A percentile compares a stretch with the other conserved stretches of the same genome.
phyloP scores from a whole-genome alignment of 2,329 filamentous ascomycete species.

The Orbilia javanica region DNA sequence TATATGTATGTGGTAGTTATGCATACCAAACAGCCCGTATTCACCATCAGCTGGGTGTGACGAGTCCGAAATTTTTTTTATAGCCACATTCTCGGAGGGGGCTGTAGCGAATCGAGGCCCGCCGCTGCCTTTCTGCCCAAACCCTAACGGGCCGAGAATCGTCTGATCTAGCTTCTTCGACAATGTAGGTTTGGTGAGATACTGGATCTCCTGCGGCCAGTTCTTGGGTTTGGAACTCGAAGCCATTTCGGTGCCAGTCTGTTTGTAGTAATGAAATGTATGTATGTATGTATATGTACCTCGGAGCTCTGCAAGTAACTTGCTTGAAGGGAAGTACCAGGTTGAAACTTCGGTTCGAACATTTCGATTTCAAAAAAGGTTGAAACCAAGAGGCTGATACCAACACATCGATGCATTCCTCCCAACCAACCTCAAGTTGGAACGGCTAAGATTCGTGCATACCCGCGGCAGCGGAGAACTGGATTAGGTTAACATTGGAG shows the following conservation, averaged over 20 bases:
- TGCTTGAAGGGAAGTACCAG: constrained; percentile 3
- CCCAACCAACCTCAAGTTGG: constrained; percentile 10
- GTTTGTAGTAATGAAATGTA: too few relatives aligned
- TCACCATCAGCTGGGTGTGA: constrained; percentile 50
- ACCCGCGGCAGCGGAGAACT: constrained; percentile 8
- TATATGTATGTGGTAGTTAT: neutral
- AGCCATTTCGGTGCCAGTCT: constrained; percentile 39
- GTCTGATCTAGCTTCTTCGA: constrained; percentile 44
- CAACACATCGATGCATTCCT: constrained; percentile 27
- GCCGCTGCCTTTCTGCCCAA: constrained; percentile 12
- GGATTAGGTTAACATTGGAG: constrained; percentile 11
- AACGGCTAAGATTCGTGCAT: constrained; percentile 17
- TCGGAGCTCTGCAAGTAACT: constrained; percentile 17
- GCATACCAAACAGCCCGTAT: constrained; percentile 57
- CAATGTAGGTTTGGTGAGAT: constrained; percentile 49
- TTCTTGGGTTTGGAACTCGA: constrained; percentile 49
- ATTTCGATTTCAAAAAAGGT: neutral
- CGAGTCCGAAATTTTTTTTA: constrained; percentile 52
- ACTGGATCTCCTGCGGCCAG: constrained; percentile 53
- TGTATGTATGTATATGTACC: constrained; percentile 7
- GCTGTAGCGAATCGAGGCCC: constrained; percentile 44
- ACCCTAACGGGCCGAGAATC: constrained; percentile 46
- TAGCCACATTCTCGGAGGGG: constrained; percentile 58
- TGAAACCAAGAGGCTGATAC: constrained; percentile 32
- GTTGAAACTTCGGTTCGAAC: constrained; percentile 25